A percentile compares a stretch with the other conserved stretches of the same genome.
Conservation (phyloP, 2,329 filamentous ascomycete genomes). For the Epichloe elymi region DNA sequence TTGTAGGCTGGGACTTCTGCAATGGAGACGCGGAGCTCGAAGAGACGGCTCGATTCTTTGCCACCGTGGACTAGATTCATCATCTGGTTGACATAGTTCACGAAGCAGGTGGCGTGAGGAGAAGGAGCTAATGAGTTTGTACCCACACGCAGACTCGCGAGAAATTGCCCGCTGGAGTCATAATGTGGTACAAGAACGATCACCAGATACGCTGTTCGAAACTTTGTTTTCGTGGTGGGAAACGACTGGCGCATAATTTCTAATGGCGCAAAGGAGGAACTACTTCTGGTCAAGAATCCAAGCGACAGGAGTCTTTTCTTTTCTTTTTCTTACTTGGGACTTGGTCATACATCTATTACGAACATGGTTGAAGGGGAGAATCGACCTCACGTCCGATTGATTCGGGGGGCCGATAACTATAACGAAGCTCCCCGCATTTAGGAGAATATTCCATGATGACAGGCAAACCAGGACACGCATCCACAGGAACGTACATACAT, state of each 20-base stretch:
- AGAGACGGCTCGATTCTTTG: conserved; percentile 67
- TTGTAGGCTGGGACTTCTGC: conserved; percentile 97
- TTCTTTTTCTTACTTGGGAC: neutral
- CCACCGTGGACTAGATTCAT: conserved; percentile 32
- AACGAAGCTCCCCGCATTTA: neutral
- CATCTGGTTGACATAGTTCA: neutral
- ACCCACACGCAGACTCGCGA: too few species aligned
- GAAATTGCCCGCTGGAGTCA: too few species aligned
- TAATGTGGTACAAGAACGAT: neutral
- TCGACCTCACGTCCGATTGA: neutral
- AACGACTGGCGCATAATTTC: neutral
- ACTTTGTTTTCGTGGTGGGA: neutral
- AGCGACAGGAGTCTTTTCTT: neutral
- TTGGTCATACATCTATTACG: neutral
- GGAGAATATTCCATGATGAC: neutral
- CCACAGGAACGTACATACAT: neutral
- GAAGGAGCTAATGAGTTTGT: neutral
- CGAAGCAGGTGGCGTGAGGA: neutral
- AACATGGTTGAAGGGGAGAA: too few species aligned
- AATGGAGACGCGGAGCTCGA: conserved; percentile 71
- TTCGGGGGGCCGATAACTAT: neutral
- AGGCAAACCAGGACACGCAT: neutral
- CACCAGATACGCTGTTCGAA: neutral
- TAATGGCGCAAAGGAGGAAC: neutral
- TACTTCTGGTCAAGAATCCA: neutral